Base-by-base conservation (phyloP, 1,284 basidiomycete species). In the Erythrobasidium hasegawianum region DNA sequence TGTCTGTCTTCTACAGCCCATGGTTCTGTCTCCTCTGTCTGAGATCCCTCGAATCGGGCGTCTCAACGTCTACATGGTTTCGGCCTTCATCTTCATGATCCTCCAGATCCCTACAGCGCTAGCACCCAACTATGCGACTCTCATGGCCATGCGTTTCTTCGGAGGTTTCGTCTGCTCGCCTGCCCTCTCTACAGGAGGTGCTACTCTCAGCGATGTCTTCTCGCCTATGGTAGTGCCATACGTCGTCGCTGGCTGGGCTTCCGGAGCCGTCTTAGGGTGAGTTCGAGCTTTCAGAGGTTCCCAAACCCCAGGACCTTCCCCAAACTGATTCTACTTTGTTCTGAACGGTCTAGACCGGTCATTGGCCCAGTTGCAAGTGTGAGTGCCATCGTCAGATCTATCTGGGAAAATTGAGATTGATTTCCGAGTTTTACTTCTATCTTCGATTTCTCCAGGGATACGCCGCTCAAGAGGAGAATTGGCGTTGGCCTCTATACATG, bases 161-260 rank as follows among this genome's bases (percentile, higher is more conserved):
- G 72, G 75, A n/a, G 77, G 78, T 27, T 69, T 78, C 53, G 77
- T 76, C 57, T 76, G 77, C 43, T 76, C 75, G 10, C 77, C 77
- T 1, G 75, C 78, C 10, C 70, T 79, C 1, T 74, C 77, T 64
- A 78, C 77, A 58, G 77, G 76, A 13, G 78, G 77, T 27, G 78
- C 76, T 2, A 75, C 73, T 33, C 72, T 79, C 50, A 66, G 64
- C 24, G 76, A 76, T 59, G 69, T 76, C 67, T 72, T 70, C 67
- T 26, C 22, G 20, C 72, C 71, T 3, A 73, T 71, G 38, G 64
- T 69, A 26, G 38, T 75, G 13, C 71, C 76, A 1, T 73, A 73
- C 56, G 72, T 72, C 2, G 70, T 77, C 49, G 75, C 69, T 22
- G 53, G 71, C 16, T 77, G 75, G 73, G 71, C 54, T 9, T 68